phyloP scores from a whole-genome alignment of 257 asterid species.

The Ilex aquifolium region DNA sequence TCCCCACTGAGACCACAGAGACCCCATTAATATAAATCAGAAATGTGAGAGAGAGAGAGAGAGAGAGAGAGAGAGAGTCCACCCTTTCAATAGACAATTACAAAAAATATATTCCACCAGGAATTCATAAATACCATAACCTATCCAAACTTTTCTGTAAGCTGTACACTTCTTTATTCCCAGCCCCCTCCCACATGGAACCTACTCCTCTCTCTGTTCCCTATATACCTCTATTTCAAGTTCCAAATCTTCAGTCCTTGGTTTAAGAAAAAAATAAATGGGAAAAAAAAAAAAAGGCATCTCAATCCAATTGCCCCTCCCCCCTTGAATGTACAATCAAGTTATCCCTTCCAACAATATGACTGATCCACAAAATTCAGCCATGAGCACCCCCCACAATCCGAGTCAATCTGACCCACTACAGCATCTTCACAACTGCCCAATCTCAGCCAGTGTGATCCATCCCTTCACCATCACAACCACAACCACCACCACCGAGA shows the following conservation, averaged over 20 bases:
- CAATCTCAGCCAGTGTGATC: background rate
- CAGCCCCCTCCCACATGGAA: slow-evolving; percentile 5
- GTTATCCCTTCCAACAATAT: slow-evolving; percentile 24
- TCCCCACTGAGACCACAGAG: slow-evolving; percentile 13
- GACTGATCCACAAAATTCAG: slow-evolving; percentile 69
- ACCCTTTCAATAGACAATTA: slow-evolving; percentile 3
- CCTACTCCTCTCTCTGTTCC: slow-evolving; percentile 28
- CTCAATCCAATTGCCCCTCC: slow-evolving; percentile 25
- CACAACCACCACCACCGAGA: background rate
- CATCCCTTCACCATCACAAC: no score
- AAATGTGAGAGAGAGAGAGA: background rate
- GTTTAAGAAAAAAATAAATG: background rate
- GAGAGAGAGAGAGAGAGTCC: slow-evolving; percentile 3
- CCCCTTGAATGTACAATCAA: slow-evolving; percentile 40
- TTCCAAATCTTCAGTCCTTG: slow-evolving; percentile 39
- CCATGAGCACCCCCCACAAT: slow-evolving; percentile 17
- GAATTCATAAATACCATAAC: no score
- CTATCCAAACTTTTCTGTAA: background rate
- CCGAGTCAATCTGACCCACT: no score
- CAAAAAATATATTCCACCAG: no score
- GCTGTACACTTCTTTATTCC: background rate
- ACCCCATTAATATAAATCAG: slow-evolving; percentile 9
- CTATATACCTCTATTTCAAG: slow-evolving; percentile 26
- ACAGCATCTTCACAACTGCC: background rate
- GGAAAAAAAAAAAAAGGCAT: slow-evolving; percentile 1